Conservation (phyloP, 805 yeast species). For the Komagataella pastoris region DNA sequence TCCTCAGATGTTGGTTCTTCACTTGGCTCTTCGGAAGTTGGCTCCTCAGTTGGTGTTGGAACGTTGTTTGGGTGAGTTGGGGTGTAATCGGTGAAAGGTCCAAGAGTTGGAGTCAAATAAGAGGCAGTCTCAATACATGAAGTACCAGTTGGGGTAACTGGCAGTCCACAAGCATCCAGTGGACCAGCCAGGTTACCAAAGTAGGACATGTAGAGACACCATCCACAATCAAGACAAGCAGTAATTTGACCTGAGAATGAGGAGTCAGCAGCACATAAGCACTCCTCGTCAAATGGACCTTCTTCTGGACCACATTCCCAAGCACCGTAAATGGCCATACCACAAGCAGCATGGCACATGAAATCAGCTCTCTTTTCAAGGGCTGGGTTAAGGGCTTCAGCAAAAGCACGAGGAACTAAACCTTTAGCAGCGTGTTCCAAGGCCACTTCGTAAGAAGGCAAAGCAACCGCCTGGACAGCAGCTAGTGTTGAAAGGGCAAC, state of each 20-base stretch:
- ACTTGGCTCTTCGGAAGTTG: neutral
- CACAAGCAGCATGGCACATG: neutral
- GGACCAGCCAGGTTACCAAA: slow-evolving; percentile 7
- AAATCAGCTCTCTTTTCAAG: neutral
- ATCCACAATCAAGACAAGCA: slow-evolving; percentile 6
- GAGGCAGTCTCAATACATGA: neutral
- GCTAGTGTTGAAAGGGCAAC: neutral
- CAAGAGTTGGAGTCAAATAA: neutral
- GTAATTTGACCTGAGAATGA: slow-evolving; percentile 1
- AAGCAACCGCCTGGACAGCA: neutral
- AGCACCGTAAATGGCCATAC: neutral
- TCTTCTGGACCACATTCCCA: neutral
- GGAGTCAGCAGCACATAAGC: slow-evolving; percentile 7
- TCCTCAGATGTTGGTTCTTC: neutral
- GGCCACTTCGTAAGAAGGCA: neutral
- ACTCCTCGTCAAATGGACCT: slow-evolving; percentile 2
- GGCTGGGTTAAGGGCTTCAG: neutral
- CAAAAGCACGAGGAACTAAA: neutral
- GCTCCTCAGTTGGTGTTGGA: neutral
- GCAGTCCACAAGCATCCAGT: slow-evolving; percentile 11
- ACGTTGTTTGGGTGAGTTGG: neutral
- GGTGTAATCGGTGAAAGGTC: neutral
- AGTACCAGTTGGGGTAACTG: slow-evolving; percentile 16
- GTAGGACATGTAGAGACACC: neutral
- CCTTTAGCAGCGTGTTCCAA: neutral